Evolutionary conservation across 768 basidiomycete genomes (phyloP), one percentile per base, ranked within the genome.

Genomic region (Coprinellus aureogranulatus): DNA sequence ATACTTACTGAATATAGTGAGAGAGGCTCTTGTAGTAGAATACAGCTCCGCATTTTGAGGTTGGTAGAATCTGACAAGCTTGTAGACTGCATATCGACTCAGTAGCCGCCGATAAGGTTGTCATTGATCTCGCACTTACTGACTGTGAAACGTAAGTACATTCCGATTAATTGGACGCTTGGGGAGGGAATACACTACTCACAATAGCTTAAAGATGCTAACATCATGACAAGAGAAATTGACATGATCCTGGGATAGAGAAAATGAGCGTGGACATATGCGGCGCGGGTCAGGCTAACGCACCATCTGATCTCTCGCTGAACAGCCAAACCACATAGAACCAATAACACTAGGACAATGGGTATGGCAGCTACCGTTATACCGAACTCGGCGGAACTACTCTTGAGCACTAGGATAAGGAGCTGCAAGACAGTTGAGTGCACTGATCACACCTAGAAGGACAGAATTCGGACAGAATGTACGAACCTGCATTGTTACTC

Each of bases 321-420:
- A 4, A 91, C 87, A 4, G 92, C 89, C 34, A 84, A 64, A 16
- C 82, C 86, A 64, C 86, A 88, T 2, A 83, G 75, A 18, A 84
- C 73, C 30, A 94, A 76, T 49, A 93, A 76, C 31, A 81, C 58
- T 20, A 94, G 74, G 16, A 91, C 88, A 25, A 93, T 77, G 23
- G 92, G 92, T 47, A 94, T 90, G 10, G 92, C 92, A 22, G 88
- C 81, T 50, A 94, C 81, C 2, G 92, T 94, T 23, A 94, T 67
- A 12, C 85, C 90, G 65, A 92, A 94, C 72, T 94, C 92, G 3
- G 87, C 83, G 0, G 86, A 84, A 65, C 84, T 72, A 34, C 61
- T 70, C 42, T 76, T 62, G 22, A 94, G 78, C 12, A 94, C 91
- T 23, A 94, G 71, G 61, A 94, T 93, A 57, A 93, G 82, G 30